These are phyloP conservation scores for Micromonas commoda DNA, from an alignment of 139 green algal species.

Conservation along the genomic window DNA sequence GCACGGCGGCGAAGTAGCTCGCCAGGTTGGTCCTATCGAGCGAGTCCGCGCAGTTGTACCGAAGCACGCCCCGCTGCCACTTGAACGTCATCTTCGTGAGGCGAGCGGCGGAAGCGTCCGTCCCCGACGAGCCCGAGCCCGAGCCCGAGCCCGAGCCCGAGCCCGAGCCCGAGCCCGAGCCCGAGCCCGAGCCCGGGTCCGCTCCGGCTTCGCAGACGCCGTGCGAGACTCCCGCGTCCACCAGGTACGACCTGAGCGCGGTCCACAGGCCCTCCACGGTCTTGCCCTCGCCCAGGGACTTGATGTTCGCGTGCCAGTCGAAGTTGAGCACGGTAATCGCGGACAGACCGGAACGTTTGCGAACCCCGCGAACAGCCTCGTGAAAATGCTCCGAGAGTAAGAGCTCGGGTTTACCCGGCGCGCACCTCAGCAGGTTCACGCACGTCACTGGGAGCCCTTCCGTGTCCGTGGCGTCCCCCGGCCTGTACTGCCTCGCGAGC, in stretches of 20 bases:
- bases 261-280: constrained; percentile 88
- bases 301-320: constrained; percentile 94
- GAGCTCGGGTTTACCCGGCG: constrained; percentile 54
- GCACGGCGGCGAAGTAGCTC: constrained; percentile 81
- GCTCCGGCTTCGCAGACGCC: constrained; percentile 15
- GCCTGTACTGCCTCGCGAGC: background rate
- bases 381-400: constrained; percentile 66
- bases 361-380: constrained; percentile 34
- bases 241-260: background rate
- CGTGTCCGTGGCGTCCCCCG: background rate
- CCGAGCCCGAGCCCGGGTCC: no score
- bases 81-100: background rate
- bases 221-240: background rate
- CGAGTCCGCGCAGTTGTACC: constrained; percentile 96
- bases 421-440: constrained; percentile 88
- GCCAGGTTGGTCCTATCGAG: constrained; percentile 96
- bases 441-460: constrained; percentile 54
- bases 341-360: background rate
- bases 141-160: no score
- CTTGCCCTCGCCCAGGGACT: constrained; percentile 68
- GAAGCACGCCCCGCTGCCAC: constrained; percentile 62
- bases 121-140: no score
- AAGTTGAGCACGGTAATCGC: constrained; percentile 59
- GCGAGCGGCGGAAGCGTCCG: no score
- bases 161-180: no score